Percentiles rank a stretch among this genome's conserved stretches.
These are phyloP conservation scores for Suhomyces sp. DNA, from an alignment of 805 yeast genomes.

Conservation along the genomic window DNA sequence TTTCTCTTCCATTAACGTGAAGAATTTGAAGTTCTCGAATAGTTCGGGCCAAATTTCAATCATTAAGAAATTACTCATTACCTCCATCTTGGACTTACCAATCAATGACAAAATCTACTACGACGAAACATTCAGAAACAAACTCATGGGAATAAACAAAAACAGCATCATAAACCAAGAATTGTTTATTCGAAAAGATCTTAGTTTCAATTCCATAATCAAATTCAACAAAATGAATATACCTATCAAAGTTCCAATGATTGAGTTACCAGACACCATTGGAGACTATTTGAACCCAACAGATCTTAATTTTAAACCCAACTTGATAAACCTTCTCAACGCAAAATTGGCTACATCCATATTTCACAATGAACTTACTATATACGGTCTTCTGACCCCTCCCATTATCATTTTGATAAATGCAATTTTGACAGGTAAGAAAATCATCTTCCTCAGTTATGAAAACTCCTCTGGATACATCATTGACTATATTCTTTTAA, in stretches of 20 bases:
- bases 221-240: constrained; percentile 42
- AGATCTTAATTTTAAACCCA: constrained; percentile 42
- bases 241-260: constrained; percentile 45
- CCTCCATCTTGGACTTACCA: constrained; percentile 44
- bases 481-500: constrained; percentile 39
- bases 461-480: constrained; percentile 44
- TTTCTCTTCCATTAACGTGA: constrained; percentile 32
- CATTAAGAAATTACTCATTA: constrained; percentile 37
- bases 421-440: constrained; percentile 39
- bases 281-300: constrained; percentile 48
- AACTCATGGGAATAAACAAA: constrained; percentile 31
- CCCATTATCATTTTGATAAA: constrained; percentile 37
- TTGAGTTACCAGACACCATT: constrained; percentile 40
- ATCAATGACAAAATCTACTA: constrained; percentile 40
- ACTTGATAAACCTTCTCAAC: constrained; percentile 33
- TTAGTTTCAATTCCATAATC: constrained; percentile 40
- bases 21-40: constrained; percentile 23
- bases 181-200: constrained; percentile 43
- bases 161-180: constrained; percentile 25
- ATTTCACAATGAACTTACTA: constrained; percentile 47
- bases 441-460: constrained; percentile 39
- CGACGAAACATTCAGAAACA: constrained; percentile 39
- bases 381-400: constrained; percentile 55
- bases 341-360: constrained; percentile 33
- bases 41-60: constrained; percentile 21